Evolutionary conservation across 345 rosid species (phyloP).

Genomic region (Mallotus nudiflorus): DNA sequence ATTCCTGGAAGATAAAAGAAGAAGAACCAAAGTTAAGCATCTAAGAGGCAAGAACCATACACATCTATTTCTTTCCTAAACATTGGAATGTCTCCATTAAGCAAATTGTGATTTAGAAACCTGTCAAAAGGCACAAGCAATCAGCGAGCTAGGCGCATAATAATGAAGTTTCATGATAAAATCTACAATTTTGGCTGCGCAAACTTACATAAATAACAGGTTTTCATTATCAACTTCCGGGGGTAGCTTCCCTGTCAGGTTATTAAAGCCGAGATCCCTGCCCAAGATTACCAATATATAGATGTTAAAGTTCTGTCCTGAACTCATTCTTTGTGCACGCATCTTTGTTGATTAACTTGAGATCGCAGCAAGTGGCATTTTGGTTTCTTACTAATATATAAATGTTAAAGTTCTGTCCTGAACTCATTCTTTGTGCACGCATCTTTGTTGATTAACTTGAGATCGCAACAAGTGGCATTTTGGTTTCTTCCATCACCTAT

Average conservation of each 20-base stretch:
- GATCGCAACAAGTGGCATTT: too few relatives aligned
- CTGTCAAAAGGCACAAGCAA: slow-evolving; percentile 32
- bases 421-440: too few relatives aligned
- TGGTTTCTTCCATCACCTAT: too few relatives aligned
- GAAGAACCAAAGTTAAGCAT: background rate
- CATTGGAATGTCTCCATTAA: slow-evolving; percentile 58
- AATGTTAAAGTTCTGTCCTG: too few relatives aligned
- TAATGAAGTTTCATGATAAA: background rate
- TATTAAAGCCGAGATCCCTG: slow-evolving; percentile 73
- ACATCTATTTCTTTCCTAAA: slow-evolving; percentile 50
- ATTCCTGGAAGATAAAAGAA: background rate
- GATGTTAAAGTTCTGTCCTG: too few relatives aligned
- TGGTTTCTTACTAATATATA: too few relatives aligned
- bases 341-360: too few relatives aligned
- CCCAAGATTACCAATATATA: too few relatives aligned
- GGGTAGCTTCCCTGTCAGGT: slow-evolving; percentile 49
- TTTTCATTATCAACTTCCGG: slow-evolving; percentile 27
- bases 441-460: too few relatives aligned
- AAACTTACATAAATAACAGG: slow-evolving; percentile 50
- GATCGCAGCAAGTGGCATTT: too few relatives aligned
- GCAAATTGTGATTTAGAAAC: slow-evolving; percentile 49
- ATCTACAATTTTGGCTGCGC: background rate
- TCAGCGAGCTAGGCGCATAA: background rate
- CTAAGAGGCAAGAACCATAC: slow-evolving; percentile 39
- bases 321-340: too few relatives aligned